Percentiles rank a stretch among this genome's conserved stretches.
Evolutionary conservation across 768 basidiomycete species (phyloP).

Genomic region (Candolleomyces eurysporus): DNA sequence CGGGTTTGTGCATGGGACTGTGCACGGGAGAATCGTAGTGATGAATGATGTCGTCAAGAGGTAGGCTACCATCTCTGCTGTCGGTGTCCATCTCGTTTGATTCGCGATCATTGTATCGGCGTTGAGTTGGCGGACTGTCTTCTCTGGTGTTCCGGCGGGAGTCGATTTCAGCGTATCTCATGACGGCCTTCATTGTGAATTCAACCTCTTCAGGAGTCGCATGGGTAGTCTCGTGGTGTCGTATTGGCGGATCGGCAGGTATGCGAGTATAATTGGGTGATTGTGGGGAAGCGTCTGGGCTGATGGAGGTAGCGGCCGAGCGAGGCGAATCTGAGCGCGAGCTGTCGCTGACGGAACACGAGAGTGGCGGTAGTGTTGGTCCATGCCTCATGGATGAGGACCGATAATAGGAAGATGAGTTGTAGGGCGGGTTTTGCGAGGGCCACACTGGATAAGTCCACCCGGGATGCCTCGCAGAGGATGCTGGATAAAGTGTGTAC

Average conservation of each 20-base stretch:
- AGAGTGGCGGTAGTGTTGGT: not conserved
- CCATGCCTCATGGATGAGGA: constrained; percentile 21
- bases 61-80: constrained; percentile 5
- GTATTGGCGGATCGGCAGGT: constrained; percentile 10
- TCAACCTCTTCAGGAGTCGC: constrained; percentile 11
- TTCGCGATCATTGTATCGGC: not conserved
- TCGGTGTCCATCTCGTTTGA: not conserved
- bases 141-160: not conserved
- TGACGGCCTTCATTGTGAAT: constrained; percentile 11
- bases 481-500: constrained; percentile 14
- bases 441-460: constrained; percentile 20
- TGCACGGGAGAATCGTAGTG: constrained; percentile 31
- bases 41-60: constrained; percentile 19
- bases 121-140: not conserved
- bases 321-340: not conserved
- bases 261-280: constrained; percentile 4
- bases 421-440: constrained; percentile 29
- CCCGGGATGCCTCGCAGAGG: constrained; percentile 15
- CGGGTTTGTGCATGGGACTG: constrained; percentile 34
- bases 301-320: not conserved
- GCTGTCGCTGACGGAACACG: constrained; percentile 1
- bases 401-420: constrained; percentile 52
- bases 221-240: not conserved
- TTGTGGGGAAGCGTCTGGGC: not conserved
- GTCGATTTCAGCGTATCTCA: constrained; percentile 5